These are phyloP conservation scores for Buxus sempervirens DNA, from an alignment of 164 flowering plant genomes.

Conservation along the genomic window DNA sequence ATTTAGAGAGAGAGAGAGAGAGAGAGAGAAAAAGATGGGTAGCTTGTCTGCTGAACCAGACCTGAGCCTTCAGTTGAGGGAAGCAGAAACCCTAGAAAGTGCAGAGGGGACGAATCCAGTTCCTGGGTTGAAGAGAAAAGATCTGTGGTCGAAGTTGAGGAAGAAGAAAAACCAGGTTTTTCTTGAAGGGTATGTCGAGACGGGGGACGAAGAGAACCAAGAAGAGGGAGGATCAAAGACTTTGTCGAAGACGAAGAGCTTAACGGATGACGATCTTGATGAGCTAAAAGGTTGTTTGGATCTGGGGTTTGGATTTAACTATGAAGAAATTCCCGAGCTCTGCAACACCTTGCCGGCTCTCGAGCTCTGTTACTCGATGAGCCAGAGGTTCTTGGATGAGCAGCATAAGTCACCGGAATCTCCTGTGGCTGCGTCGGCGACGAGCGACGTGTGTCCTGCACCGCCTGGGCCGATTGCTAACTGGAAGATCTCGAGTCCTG, in stretches of 20 bases:
- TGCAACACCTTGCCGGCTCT: conserved; percentile 86
- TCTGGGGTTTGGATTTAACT: conserved; percentile 84
- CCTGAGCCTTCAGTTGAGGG: neutral
- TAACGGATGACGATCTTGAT: conserved; percentile 74
- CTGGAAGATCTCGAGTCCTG: conserved; percentile 93
- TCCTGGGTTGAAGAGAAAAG: neutral
- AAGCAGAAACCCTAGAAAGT: neutral
- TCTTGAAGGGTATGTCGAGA: conserved; percentile 64
- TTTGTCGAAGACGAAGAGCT: conserved; percentile 56
- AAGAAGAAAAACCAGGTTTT: conserved; percentile 65
- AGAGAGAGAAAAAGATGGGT: neutral
- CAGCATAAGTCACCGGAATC: conserved; percentile 45
- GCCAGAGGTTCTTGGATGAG: conserved; percentile 72
- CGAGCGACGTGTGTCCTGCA: conserved; percentile 15
- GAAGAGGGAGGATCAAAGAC: conserved; percentile 8
- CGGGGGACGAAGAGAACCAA: conserved; percentile 41
- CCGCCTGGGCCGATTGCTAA: conserved; percentile 54
- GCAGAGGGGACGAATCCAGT: neutral
- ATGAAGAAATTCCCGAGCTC: conserved; percentile 87
- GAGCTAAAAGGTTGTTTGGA: conserved; percentile 87
- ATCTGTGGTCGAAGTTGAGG: conserved; percentile 21
- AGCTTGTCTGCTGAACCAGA: neutral
- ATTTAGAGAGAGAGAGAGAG: neutral
- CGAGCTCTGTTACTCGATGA: conserved; percentile 87
- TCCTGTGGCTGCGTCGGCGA: conserved; percentile 14